Evolutionary conservation across 306 rosid genomes (phyloP).

Genomic region (Medicago ruthenica): DNA sequence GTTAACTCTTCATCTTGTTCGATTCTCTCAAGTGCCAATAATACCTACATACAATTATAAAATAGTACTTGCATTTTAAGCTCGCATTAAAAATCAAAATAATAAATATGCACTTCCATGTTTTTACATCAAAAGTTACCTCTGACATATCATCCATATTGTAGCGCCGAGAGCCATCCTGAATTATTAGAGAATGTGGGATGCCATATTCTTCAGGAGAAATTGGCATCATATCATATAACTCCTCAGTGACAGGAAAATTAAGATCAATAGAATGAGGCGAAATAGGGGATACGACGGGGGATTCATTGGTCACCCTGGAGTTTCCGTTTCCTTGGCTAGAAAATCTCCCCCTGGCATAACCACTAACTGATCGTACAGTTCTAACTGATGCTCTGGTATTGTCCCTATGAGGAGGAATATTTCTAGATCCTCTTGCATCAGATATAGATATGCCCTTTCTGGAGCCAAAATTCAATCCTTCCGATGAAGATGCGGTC

Average conservation of each 20-base stretch:
- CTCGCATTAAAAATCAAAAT: conserved; percentile 20
- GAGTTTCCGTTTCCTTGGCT: conserved; percentile 52
- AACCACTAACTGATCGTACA: conserved; percentile 53
- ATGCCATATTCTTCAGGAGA: conserved; percentile 51
- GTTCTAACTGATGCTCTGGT: conserved; percentile 59
- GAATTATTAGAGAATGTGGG: conserved; percentile 49
- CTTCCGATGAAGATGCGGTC: conserved; percentile 51
- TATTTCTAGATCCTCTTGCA: conserved; percentile 59
- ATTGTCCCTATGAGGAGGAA: conserved; percentile 56
- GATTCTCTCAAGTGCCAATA: conserved; percentile 79
- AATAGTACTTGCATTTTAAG: conserved; percentile 7
- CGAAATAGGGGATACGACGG: conserved; percentile 37
- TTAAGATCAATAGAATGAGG: conserved; percentile 51
- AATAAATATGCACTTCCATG: conserved; percentile 7
- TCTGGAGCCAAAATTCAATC: conserved; percentile 50
- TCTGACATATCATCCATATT: conserved; percentile 68
- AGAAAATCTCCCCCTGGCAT: conserved; percentile 55
- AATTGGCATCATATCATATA: conserved; percentile 40
- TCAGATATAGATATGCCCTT: conserved; percentile 66
- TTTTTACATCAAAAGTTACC: conserved; percentile 51
- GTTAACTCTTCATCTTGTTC: conserved; percentile 79
- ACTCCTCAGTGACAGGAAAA: conserved; percentile 51
- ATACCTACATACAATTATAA: conserved; percentile 56
- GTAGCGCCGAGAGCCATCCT: conserved; percentile 49
- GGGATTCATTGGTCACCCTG: conserved; percentile 41